These are phyloP conservation scores for Polychaeton citri DNA, from an alignment of 2,329 filamentous ascomycete species.

Conservation along the genomic window DNA sequence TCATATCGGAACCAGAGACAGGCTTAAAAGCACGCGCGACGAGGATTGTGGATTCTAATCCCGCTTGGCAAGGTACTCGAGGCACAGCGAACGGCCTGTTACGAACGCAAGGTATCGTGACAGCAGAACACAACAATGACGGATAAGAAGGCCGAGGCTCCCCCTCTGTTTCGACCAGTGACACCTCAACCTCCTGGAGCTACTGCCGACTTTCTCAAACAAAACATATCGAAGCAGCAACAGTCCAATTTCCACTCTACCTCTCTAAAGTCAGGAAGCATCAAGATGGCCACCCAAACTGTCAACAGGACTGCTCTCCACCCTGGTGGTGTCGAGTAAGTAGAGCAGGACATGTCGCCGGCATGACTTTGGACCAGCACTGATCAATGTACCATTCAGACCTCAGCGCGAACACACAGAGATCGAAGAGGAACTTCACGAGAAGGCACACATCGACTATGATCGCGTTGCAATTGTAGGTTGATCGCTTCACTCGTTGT, in stretches of 20 bases:
- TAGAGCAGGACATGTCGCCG: slow-evolving; percentile 23
- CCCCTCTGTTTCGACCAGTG: slow-evolving; percentile 10
- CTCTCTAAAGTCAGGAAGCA: slow-evolving; percentile 34
- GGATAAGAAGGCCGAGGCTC: slow-evolving; percentile 1
- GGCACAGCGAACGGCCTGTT: too few species aligned
- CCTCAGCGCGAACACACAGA: slow-evolving; percentile 84
- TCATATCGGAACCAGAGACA: too few species aligned
- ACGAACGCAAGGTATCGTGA: too few species aligned
- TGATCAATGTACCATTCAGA: slow-evolving; percentile 40
- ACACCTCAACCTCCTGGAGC: slow-evolving; percentile 24
- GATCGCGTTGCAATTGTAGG: slow-evolving; percentile 93
- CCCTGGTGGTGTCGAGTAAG: slow-evolving; percentile 80
- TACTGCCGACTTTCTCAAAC: slow-evolving; percentile 43
- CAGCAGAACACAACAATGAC: background rate
- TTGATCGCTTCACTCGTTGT: slow-evolving; percentile 7
- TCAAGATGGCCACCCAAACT: slow-evolving; percentile 34
- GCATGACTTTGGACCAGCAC: too few species aligned
- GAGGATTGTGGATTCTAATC: too few species aligned
- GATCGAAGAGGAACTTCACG: slow-evolving; percentile 93
- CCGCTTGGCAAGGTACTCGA: too few species aligned
- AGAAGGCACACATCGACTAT: slow-evolving; percentile 98
- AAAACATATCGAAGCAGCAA: slow-evolving; percentile 44
- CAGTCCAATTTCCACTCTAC: slow-evolving; percentile 47
- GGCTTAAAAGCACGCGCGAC: too few species aligned
- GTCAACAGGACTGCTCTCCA: slow-evolving; percentile 91